Evolutionary conservation across 1,284 basidiomycete species (phyloP), one percentile per base, ranked within the genome.

Genomic region (Irpex sp.): DNA sequence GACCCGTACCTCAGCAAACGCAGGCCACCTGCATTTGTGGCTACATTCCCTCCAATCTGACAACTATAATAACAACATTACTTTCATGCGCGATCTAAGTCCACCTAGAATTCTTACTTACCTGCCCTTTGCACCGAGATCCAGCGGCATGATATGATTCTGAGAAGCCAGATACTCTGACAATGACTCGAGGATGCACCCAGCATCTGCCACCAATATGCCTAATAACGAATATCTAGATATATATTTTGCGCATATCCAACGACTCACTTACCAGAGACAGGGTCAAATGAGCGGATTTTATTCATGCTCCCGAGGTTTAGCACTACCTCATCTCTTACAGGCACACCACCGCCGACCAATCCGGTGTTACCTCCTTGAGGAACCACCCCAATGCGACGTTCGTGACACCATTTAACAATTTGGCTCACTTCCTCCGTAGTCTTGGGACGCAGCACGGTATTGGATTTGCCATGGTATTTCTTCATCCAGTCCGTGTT

Each of bases 401-500:
- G 83, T 64, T 89, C 81, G 69, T 90, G 87, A 76, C 95, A 97
- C 80, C 89, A 93, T 74, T 88, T 89, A 71, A 97, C 80, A 58
- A 99, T 91, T 66, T 90, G 81, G 70, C 92, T 91, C 70, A 98
- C 94, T 77, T 99, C 89, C 67, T 92, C 78, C 0, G 94, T 93
- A 1, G 90, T 89, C 71, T 90, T 93, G 11, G 97, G 97, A 75
- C 92, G 94, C 65, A 98, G 80, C 13, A 99, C 92, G 26, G 95
- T 92, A 35, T 87, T 87, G 19, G 93, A 87, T 47, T 83, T 79
- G 19, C 97, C 97, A 63, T 85, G 84, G 75, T 97, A 98, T 77
- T 98, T 98, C 72, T 92, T 90, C 92, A 98, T 95, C 97, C 97
- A 99, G 76, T 99, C 97, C 69, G 86, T 82, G 76, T 99, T 99